These are phyloP conservation scores for Cavenderia fasciculata DNA, from an alignment of 78 protist genomes.

Conservation along the genomic window DNA sequence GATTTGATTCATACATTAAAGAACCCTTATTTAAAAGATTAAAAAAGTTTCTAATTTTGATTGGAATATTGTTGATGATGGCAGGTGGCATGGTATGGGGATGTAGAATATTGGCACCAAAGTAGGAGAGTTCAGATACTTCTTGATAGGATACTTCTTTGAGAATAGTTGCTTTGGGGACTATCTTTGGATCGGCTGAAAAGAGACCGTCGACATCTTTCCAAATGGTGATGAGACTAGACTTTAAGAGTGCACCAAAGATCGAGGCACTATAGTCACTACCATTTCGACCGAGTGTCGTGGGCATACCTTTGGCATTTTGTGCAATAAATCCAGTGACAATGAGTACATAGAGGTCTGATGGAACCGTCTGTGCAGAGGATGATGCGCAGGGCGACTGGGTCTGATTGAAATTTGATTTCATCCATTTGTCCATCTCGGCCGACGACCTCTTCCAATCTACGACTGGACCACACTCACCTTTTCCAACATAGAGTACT, in stretches of 20 bases:
- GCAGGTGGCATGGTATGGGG: conserved; percentile 81
- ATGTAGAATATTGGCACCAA: conserved; percentile 81
- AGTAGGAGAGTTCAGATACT: conserved; percentile 65
- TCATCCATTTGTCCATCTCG: conserved; percentile 7
- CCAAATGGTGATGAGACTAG: conserved; percentile 74
- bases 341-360: neutral
- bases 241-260: conserved; percentile 29
- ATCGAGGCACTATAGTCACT: conserved; percentile 83
- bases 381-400: too few species aligned
- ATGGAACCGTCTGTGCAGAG: too few species aligned
- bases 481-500: neutral
- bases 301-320: conserved; percentile 19
- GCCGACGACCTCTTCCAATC: conserved; percentile 11
- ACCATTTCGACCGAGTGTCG: conserved; percentile 76
- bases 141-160: conserved; percentile 71
- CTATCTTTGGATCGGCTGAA: conserved; percentile 75
- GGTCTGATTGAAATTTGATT: neutral
- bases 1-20: neutral
- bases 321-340: conserved; percentile 11
- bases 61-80: conserved; percentile 38
- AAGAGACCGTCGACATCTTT: conserved; percentile 85
- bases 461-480: conserved; percentile 33
- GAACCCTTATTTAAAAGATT: conserved; percentile 54
- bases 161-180: conserved; percentile 55
- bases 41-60: conserved; percentile 61